Evolutionary conservation across 2,329 filamentous ascomycete species (phyloP).

Genomic region (Calycina herbarum): DNA sequence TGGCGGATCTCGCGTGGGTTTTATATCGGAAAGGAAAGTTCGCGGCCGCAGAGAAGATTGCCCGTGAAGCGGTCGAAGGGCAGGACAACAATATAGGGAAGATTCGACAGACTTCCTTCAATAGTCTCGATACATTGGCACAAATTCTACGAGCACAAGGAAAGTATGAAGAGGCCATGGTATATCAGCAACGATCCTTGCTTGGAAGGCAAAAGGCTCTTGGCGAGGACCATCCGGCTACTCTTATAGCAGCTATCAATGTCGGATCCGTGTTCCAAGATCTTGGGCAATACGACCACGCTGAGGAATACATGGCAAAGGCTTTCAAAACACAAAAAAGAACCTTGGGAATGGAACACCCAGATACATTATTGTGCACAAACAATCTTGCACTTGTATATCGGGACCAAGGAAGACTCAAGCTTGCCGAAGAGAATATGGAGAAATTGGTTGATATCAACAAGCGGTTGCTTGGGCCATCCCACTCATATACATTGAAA

Average conservation of each 20-base stretch:
- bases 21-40: neutral
- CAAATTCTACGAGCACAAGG: neutral
- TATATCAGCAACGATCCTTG: constrained; percentile 3
- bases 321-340: neutral
- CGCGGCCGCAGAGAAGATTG: constrained; percentile 7
- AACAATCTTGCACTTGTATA: constrained; percentile 10
- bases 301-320: constrained; percentile 1
- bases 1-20: neutral
- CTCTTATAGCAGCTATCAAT: neutral
- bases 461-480: constrained; percentile 1
- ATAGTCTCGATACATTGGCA: neutral
- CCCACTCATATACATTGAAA: constrained; percentile 10
- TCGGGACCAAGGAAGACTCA: constrained; percentile 1
- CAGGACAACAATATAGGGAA: neutral
- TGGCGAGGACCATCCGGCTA: neutral
- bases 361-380: neutral
- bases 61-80: neutral
- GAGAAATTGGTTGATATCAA: neutral
- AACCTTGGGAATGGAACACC: constrained; percentile 4
- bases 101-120: neutral
- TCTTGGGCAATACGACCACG: neutral
- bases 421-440: constrained; percentile 12
- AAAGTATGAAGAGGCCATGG: neutral
- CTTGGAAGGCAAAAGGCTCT: neutral
- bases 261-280: neutral